Percentiles rank a stretch among this genome's conserved stretches.
These are phyloP conservation scores for Cordyceps cicadae DNA, from an alignment of 2,329 filamentous ascomycete genomes.

Conservation along the genomic window DNA sequence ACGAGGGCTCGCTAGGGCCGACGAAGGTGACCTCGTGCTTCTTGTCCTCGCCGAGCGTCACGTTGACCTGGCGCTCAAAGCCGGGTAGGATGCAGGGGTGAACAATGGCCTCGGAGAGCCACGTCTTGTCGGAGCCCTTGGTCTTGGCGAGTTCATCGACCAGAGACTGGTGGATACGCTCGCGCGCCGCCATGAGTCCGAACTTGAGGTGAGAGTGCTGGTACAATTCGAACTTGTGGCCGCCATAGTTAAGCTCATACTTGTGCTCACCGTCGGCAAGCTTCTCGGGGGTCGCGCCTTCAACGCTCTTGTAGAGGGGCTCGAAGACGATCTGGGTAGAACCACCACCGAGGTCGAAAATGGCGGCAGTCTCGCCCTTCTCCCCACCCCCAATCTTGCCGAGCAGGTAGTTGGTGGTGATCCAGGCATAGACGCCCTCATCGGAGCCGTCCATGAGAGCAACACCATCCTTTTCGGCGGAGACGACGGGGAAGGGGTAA, in stretches of 20 bases:
- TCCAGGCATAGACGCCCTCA: conserved; percentile 98
- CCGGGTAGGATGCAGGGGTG: conserved; percentile 85
- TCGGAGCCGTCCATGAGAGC: conserved; percentile 96
- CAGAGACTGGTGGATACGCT: conserved; percentile 71
- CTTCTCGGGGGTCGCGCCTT: conserved; percentile 76
- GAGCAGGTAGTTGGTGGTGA: conserved; percentile 96
- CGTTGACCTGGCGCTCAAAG: conserved; percentile 63
- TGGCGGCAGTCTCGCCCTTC: conserved; percentile 80
- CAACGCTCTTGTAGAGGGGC: conserved; percentile 74
- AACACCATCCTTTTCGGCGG: conserved; percentile 75
- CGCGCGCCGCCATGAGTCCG: conserved; percentile 89
- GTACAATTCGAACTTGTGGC: conserved; percentile 85
- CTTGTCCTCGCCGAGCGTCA: conserved; percentile 57
- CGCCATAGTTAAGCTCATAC: conserved; percentile 84
- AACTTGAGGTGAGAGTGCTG: conserved; percentile 98
- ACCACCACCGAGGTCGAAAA: conserved; percentile 93
- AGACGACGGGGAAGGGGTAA: conserved; percentile 92
- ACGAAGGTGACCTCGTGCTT: conserved; percentile 73
- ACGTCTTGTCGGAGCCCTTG: conserved; percentile 52
- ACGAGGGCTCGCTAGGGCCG: conserved; percentile 65
- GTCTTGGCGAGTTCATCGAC: conserved; percentile 62
- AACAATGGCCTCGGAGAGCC: conserved; percentile 61
- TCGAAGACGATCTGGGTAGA: conserved; percentile 99
- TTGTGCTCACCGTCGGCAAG: conserved; percentile 90
- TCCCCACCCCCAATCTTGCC: conserved; percentile 95